Percentiles rank a stretch among this genome's conserved stretches.
Conservation (phyloP, 23 red algal genomes). For the Gracilaria domingensis region DNA sequence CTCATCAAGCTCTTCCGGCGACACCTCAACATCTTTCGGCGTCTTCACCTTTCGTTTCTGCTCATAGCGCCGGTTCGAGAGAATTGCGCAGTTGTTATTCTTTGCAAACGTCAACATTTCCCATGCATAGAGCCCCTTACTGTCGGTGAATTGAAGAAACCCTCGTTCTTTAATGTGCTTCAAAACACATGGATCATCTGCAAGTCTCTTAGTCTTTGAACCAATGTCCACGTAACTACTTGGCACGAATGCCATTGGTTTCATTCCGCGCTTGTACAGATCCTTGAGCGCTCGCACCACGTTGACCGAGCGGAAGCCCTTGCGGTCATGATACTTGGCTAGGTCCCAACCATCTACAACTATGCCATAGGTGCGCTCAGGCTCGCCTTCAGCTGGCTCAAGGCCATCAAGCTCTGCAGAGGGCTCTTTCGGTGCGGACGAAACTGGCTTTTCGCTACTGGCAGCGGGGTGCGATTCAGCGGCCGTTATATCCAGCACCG, state of each 20-base stretch:
- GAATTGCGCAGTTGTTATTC: background rate
- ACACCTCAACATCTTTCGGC: background rate
- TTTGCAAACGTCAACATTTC: background rate
- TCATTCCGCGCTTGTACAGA: background rate
- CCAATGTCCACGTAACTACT: background rate
- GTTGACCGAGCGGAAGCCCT: slow-evolving; percentile 7
- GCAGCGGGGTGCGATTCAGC: background rate
- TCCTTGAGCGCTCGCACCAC: slow-evolving; percentile 19
- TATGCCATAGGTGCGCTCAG: background rate
- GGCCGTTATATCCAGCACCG: background rate
- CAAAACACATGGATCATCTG: slow-evolving; percentile 6
- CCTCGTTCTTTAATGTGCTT: background rate
- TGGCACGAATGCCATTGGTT: background rate
- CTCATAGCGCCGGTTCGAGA: slow-evolving; percentile 1
- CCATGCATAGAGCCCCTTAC: background rate
- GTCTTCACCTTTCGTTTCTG: background rate
- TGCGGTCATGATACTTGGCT: background rate
- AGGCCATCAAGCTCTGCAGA: background rate
- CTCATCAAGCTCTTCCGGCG: background rate
- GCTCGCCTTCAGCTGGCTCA: background rate
- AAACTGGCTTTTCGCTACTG: background rate
- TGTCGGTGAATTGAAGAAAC: background rate
- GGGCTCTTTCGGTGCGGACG: background rate
- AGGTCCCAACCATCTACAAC: slow-evolving; percentile 9
- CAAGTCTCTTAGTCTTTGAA: background rate